Conservation (phyloP, 202 grass and related monocot genomes). For the Dendrocalamus latiflorus region DNA sequence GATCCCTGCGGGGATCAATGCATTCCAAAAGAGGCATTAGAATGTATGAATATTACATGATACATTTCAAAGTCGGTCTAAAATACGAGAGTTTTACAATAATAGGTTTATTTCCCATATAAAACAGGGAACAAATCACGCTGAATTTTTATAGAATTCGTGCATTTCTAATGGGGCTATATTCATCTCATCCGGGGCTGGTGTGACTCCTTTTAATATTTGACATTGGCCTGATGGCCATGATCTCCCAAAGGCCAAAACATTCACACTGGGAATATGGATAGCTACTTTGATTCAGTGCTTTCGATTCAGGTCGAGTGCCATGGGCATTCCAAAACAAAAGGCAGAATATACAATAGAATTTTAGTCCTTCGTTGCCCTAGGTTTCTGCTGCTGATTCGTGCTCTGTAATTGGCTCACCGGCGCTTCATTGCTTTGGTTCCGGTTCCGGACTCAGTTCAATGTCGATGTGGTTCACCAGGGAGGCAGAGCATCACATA, state of each 20-base stretch:
- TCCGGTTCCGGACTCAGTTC: neutral
- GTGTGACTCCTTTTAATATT: neutral
- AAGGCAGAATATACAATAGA: neutral
- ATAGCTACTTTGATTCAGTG: neutral
- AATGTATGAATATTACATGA: too few species aligned
- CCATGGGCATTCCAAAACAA: neutral
- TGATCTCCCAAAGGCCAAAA: neutral
- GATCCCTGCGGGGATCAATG: too few species aligned
- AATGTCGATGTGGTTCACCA: neutral
- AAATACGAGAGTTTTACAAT: neutral
- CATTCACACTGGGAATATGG: neutral
- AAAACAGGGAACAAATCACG: too few species aligned
- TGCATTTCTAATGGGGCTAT: neutral
- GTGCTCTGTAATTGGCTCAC: neutral
- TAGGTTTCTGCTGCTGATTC: neutral
- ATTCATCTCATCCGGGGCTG: neutral
- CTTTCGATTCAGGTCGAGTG: neutral
- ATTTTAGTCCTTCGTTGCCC: neutral
- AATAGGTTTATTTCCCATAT: neutral
- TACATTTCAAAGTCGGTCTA: neutral
- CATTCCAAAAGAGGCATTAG: too few species aligned
- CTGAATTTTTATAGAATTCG: neutral
- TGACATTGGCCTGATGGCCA: neutral
- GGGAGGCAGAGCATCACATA: neutral
- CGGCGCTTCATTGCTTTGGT: neutral